Base-by-base conservation (phyloP, 2,329 filamentous ascomycete genomes). In the Hypoxylon sp. region DNA sequence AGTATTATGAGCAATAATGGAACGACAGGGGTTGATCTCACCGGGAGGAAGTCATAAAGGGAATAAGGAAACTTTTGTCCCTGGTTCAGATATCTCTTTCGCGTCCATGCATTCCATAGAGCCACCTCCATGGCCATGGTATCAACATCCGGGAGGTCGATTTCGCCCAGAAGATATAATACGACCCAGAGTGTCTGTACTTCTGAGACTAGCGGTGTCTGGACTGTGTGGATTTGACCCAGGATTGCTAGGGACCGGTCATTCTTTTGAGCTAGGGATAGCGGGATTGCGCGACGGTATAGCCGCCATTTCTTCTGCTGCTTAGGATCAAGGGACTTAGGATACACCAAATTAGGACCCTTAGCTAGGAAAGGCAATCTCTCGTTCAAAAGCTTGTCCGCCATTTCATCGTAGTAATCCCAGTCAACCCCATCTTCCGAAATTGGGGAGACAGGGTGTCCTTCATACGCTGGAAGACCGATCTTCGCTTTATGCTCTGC, bases 141-240 rank as follows among this genome's bases (percentile, higher is more conserved):
- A 9, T 74, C 68, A 5, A 70, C 59, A n/a, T 65, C 58, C 4
- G 78, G 79, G n/a, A 79, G 57, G 13, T 76, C 69, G 17, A 78
- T 31, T 44, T 75, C 62, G 8, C 77, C 78, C 6, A 75, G 71
- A 5, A 80, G 63, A 51, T 76, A 80, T 4, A 72, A 39, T 51
- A 77, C 70, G 1, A 68, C 76, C 78, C 78, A 80, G 24, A 80
- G 66, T 1, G 77, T 68, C 60, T 79, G 78, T 8, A 79, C 68
- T 61, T 77, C 75, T 1, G 74, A 67, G 9, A 77, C 64, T 1
- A 78, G 50, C 1, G 78, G 78, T 0, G 78, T 79, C 29, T 76
- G 71, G 2, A 76, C 71, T 2, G 76, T 75, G 59, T 78, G 76
- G 33, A 80, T 76, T 44, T 74, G 73, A 3, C 78, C 78, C 1